Base-by-base conservation (phyloP, 345 rosid genomes). In the Citrus australasica region DNA sequence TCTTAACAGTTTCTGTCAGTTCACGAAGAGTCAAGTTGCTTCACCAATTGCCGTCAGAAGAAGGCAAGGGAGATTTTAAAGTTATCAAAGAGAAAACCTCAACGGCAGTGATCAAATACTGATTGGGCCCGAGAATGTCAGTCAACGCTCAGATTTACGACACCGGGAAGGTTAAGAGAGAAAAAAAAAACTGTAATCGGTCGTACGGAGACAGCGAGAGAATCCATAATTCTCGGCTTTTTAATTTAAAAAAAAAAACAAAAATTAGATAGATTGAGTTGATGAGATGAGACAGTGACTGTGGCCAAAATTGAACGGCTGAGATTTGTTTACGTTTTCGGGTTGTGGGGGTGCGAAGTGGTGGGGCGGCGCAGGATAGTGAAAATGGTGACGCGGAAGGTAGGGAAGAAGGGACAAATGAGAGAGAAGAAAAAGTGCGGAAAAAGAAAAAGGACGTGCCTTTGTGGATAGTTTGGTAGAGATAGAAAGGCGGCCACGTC, bases 401-500 rank as follows among this genome's bases (percentile, higher is more conserved):
- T 46, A 24, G 69, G 30, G 71, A 71, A 28, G 14, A 32, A 5
- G 9, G 28, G 76, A 64, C 72, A 30, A 22, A 38, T 6, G 40
- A 74, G 60, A 33, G 28, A 69, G 35, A 51, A 46, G 80, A 88
- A 87, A 79, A 87, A 79, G 86, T 71, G 87, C 71, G 58, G 69
- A 73, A 78, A 66, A 22, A 19, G 63, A 1, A 32, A 62, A 13
- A 48, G 79, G 42, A 73, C 67, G 42, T 11, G 51, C 14, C 0
- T 11, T 17, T 82, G 25, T 77, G 80, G 92, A 91, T 89, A 80
- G 80, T 86, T 89, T 83, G 81, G 85, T 80, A 82, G 92, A 85
- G 95, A 89, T 87, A 69, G 76, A 82, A 85, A 86, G 70, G 66
- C 74, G 65, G 87, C 95, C 95, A 91, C 93, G 93, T 88, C 92